Conservation (phyloP, 495 filamentous ascomycete genomes). For the Penicillium psychrofluorescens region DNA sequence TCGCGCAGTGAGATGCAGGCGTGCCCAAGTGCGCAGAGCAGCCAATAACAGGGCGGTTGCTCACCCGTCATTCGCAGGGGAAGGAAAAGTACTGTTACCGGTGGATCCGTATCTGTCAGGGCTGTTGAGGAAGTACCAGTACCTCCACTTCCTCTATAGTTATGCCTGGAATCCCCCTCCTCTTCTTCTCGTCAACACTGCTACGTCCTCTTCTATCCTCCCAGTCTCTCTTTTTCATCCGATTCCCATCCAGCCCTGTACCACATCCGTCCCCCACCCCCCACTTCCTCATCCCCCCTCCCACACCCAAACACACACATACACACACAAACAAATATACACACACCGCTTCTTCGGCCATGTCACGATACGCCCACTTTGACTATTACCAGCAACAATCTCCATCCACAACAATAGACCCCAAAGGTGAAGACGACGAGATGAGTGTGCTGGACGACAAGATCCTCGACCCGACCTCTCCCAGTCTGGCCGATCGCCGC, state of each 20-base stretch:
- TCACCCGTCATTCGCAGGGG: slow-evolving; percentile 23
- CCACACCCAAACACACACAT: too few relatives aligned
- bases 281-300: background rate
- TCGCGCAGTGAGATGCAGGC: slow-evolving; percentile 24
- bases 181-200: slow-evolving; percentile 4
- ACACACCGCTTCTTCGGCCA: slow-evolving; percentile 27
- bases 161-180: slow-evolving; percentile 17
- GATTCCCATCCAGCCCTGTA: slow-evolving; percentile 9
- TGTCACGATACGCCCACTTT: slow-evolving; percentile 42
- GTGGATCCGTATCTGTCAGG: slow-evolving; percentile 15
- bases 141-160: slow-evolving; percentile 6
- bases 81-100: slow-evolving; percentile 11
- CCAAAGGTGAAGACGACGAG: slow-evolving; percentile 72
- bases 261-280: slow-evolving; percentile 3
- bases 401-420: slow-evolving; percentile 54
- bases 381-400: slow-evolving; percentile 58
- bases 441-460: slow-evolving; percentile 77
- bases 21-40: slow-evolving; percentile 43
- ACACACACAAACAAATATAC: background rate
- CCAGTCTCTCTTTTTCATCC: slow-evolving; percentile 23
- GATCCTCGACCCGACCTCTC: slow-evolving; percentile 65
- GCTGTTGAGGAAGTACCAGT: slow-evolving; percentile 7
- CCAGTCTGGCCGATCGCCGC: slow-evolving; percentile 64
- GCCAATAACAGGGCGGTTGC: slow-evolving; percentile 28
- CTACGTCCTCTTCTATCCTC: slow-evolving; percentile 8